Base-by-base conservation (phyloP, 306 rosid species). In the Acacia confusa region DNA sequence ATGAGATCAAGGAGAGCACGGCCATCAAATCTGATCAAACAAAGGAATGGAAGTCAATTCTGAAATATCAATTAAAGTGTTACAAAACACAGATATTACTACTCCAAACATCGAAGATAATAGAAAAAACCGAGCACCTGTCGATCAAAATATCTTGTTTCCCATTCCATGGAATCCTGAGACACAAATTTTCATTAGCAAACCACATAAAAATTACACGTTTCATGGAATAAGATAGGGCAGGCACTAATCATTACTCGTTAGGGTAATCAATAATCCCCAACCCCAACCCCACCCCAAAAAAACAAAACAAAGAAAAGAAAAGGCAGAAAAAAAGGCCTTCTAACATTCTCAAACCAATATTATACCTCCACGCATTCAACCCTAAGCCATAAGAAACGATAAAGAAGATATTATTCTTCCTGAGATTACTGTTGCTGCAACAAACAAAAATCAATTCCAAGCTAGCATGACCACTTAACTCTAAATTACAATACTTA, bases 111-210 rank as follows among this genome's bases (percentile, higher is more conserved):
- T 16, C 22, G 43, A n/a, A 9, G 13, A 64, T 44, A 60, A 41
- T 24, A 17, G 15, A 52, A 75, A 48, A 48, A 64, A 55, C 30
- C 40, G 0, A 30, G 19, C 41, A 95, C 98, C 99, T 87, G 85
- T 95, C 99, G 85, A 93, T 95, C 88, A 95, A 84, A 78, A 92
- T 66, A 84, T 95, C 99, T 77, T 88, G 94, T 82, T 95, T 95
- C 78, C 98, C 99, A 76, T 93, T 95, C 99, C 99, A 95, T 73
- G 98, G 99, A 82, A 95, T 95, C 97, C 99, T 95, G 94, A 79
- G 41, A 82, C 36, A 77, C 9, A 84, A 76, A 72, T 3, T 41
- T 22, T 52, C 44, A 25, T 25, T 70, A 67, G 44, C 22, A 28
- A 71, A 66, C 11, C 70, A 25, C 40, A 22, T 47, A 75, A 2